Conservation (phyloP, 306 rosid genomes). For the Heteromeles arbutifolia region DNA sequence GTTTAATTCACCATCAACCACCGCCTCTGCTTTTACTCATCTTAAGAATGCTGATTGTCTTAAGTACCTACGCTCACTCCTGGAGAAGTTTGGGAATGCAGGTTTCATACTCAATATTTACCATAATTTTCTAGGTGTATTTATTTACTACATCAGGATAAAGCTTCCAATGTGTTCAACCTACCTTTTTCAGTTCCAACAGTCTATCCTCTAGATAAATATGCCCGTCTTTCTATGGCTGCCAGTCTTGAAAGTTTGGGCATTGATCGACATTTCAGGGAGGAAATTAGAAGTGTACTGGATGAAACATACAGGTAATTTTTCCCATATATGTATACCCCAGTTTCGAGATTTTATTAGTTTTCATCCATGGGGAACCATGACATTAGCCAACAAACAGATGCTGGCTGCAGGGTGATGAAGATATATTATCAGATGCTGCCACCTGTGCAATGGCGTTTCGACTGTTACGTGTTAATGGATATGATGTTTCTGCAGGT, state of each 20-base stretch:
- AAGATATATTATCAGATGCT: constrained; percentile 58
- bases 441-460: constrained; percentile 78
- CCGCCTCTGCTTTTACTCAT: constrained; percentile 61
- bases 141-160: not conserved
- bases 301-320: constrained; percentile 71
- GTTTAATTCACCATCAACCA: constrained; percentile 76
- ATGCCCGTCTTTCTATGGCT: constrained; percentile 62
- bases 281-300: constrained; percentile 54
- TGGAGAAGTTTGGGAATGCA: constrained; percentile 62
- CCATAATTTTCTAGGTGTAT: not conserved
- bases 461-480: constrained; percentile 52
- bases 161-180: not conserved
- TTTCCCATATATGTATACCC: not conserved
- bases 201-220: constrained; percentile 59
- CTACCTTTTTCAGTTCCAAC: constrained; percentile 54
- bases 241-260: constrained; percentile 75
- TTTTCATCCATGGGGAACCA: not conserved
- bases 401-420: constrained; percentile 53
- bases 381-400: constrained; percentile 30
- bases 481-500: constrained; percentile 74
- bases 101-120: constrained; percentile 29
- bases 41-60: constrained; percentile 57
- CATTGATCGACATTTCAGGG: constrained; percentile 53
- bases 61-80: constrained; percentile 41
- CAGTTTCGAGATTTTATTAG: not conserved